Evolutionary conservation across 169 alveolate species (phyloP).

Genomic region (Cryptosporidium ryanae): DNA sequence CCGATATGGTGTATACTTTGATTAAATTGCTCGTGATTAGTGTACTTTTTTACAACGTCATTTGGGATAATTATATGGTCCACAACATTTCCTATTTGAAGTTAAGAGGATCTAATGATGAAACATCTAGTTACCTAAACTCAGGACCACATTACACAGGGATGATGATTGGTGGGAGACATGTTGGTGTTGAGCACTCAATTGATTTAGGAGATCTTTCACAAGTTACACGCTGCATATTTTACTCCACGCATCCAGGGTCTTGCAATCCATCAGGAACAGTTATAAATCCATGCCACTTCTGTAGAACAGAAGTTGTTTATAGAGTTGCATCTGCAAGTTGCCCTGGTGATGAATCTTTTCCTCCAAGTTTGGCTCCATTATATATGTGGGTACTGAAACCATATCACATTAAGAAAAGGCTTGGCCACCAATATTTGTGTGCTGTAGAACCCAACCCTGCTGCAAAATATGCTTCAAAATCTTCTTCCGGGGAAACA

Average conservation of each 20-base stretch:
- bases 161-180: conserved; percentile 74
- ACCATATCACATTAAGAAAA: conserved; percentile 59
- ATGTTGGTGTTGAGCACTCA: conserved; percentile 72
- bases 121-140: conserved; percentile 14
- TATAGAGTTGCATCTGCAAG: conserved; percentile 73
- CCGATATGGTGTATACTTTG: too few species aligned
- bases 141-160: conserved; percentile 73
- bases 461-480: conserved; percentile 66
- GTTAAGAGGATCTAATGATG: conserved; percentile 26
- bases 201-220: conserved; percentile 70
- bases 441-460: conserved; percentile 75
- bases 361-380: conserved; percentile 76
- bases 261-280: conserved; percentile 74
- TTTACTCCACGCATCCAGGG: conserved; percentile 62
- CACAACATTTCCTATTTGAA: conserved; percentile 1
- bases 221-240: conserved; percentile 50
- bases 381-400: conserved; percentile 69
- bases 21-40: too few species aligned
- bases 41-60: not conserved
- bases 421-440: conserved; percentile 60
- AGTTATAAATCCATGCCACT: conserved; percentile 71
- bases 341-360: conserved; percentile 73
- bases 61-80: not conserved
- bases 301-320: conserved; percentile 73
- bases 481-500: conserved; percentile 17